Percentiles rank a stretch among this genome's conserved stretches.
Evolutionary conservation across 768 basidiomycete species (phyloP).

Genomic region (Boletellus sp.): DNA sequence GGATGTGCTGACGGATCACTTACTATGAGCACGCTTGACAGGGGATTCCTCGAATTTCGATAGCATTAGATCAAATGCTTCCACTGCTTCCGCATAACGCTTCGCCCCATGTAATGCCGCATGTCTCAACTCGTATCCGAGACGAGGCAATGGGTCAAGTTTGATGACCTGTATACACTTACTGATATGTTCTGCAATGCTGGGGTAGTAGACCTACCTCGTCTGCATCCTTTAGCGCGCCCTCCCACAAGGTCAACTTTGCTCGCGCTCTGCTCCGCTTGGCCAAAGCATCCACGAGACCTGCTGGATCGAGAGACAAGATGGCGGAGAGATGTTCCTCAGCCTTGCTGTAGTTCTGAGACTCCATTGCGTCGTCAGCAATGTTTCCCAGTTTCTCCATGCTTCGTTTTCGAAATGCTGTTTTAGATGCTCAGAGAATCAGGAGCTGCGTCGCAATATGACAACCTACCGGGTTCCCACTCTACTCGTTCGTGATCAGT

Average conservation of each 20-base stretch:
- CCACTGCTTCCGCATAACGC: not conserved
- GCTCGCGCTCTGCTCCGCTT: too few relatives aligned
- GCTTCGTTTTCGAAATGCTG: too few relatives aligned
- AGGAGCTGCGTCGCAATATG: not conserved
- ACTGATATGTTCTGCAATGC: not conserved
- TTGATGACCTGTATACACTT: not conserved
- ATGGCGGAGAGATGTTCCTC: too few relatives aligned
- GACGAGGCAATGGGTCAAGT: not conserved
- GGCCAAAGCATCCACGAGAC: too few relatives aligned
- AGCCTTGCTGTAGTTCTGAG: too few relatives aligned
- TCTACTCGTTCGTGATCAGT: not conserved
- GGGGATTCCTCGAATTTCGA: not conserved
- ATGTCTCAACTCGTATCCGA: not conserved
- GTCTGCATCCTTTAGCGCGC: constrained; percentile 13
- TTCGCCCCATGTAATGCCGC: not conserved
- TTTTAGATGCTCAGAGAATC: not conserved
- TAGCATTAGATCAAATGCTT: not conserved
- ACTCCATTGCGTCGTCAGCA: too few relatives aligned
- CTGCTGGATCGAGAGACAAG: too few relatives aligned
- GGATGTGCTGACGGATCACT: not conserved
- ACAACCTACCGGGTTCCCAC: not conserved
- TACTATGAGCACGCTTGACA: not conserved
- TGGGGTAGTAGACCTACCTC: not conserved
- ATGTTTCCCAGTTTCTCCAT: too few relatives aligned
- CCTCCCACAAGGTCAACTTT: too few relatives aligned